These are phyloP conservation scores for Talaromyces sp. DNA, from an alignment of 2,329 filamentous ascomycete species.

Conservation along the genomic window DNA sequence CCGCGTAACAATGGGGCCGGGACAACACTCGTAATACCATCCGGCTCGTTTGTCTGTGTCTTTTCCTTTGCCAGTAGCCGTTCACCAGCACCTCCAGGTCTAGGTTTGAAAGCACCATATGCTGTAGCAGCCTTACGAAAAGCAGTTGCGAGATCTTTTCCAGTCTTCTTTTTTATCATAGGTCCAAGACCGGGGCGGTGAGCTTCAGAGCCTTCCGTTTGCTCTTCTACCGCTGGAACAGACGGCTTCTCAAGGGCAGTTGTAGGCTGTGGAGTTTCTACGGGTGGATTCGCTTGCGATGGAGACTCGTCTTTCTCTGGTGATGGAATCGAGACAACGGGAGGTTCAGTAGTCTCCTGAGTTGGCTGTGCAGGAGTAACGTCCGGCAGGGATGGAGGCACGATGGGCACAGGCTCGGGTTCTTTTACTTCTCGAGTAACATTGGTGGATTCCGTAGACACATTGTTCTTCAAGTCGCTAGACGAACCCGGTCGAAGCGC, in stretches of 20 bases:
- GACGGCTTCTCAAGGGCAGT: constrained; percentile 1
- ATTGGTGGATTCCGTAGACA: not conserved
- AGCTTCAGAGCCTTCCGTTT: constrained; percentile 32
- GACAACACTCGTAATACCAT: constrained; percentile 86
- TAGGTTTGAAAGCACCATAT: constrained; percentile 74
- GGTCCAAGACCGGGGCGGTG: constrained; percentile 77
- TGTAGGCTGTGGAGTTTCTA: constrained; percentile 3
- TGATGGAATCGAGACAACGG: not conserved
- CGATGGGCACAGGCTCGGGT: constrained; percentile 15
- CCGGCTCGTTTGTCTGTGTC: constrained; percentile 65
- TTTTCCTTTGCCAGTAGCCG: constrained; percentile 63
- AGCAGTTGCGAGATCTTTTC: constrained; percentile 66
- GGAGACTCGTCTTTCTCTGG: not conserved
- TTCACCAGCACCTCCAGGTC: constrained; percentile 81
- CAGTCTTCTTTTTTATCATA: constrained; percentile 82
- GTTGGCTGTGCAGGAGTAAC: not conserved
- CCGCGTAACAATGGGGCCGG: constrained; percentile 62
- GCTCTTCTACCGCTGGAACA: not conserved
- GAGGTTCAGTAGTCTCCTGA: not conserved
- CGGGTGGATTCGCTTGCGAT: constrained; percentile 24
- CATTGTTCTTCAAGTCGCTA: constrained; percentile 9
- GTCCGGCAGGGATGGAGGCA: not conserved
- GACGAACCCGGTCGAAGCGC: constrained; percentile 24
- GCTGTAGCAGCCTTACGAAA: constrained; percentile 78
- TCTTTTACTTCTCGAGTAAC: constrained; percentile 18